Base-by-base conservation (phyloP, 2,329 filamentous ascomycete genomes). In the Mycosphaerella sp. region DNA sequence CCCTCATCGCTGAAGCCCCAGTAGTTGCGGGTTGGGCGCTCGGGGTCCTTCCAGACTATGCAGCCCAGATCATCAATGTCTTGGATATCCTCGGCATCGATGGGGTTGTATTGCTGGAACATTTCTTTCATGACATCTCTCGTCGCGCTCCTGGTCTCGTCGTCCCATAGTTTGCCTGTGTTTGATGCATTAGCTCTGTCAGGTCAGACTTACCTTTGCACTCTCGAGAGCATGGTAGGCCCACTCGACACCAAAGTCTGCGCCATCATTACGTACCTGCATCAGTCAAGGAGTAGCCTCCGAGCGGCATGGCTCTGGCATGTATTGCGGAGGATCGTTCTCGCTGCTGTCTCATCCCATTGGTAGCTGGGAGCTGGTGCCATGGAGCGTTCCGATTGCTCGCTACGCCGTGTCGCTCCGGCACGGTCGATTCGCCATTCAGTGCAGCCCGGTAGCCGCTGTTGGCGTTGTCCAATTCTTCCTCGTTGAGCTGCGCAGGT, bases 11-110 rank as follows among this genome's bases (percentile, higher is more conserved):
- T 56, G 45, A 64, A 67, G 14, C 66, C 66, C 60, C 61, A 67
- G 53, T 66, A 67, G 42, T 69, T 69, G 26, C 65, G 58, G 23
- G 65, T 66, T 9, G 64, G 59, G 5, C 64, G 62, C 41, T 61
- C 61, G 1, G 62, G 60, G 39, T 67, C 63, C 48, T 64, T 64
- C 62, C 62, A 67, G 48, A 67, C 54, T 41, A 64, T 60, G 53
- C 67, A 67, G n/a, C 67, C 67, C 54, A 68, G 26, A 7, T 62
- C 54, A 51, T 69, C 66, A 26, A 69, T 59, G 46, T 69, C 67
- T 32, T 62, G 53, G 8, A 69, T 62, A 12, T 63, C 62, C 5
- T 62, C 63, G 12, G 62, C 55, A 21, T 62, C 46, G 2, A 65
- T 67, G 47, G 63, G 60, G 39, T 65, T 62, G 48, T 64, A 66